A percentile compares a stretch with the other conserved stretches of the same genome.
Evolutionary conservation across 345 rosid genomes (phyloP).

Genomic region (Anastatica hierochuntica): DNA sequence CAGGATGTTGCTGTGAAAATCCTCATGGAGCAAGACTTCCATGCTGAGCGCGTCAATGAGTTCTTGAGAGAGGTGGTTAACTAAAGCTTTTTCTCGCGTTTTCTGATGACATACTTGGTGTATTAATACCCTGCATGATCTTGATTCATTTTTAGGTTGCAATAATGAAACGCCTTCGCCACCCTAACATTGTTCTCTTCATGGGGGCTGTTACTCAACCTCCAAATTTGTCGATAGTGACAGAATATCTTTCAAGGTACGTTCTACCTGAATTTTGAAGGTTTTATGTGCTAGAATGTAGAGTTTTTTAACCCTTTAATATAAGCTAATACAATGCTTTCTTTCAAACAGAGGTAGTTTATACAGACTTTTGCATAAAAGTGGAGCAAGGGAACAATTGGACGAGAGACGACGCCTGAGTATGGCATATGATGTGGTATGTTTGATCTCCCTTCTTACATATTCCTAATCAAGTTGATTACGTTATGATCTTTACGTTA

Average conservation of each 20-base stretch:
- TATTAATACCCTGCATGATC: slow-evolving; percentile 11
- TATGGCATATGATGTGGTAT: slow-evolving; percentile 99
- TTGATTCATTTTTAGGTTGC: slow-evolving; percentile 56
- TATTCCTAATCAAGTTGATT: not conserved
- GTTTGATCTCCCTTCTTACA: slow-evolving; percentile 7
- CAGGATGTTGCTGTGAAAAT: slow-evolving; percentile 99
- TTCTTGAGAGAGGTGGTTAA: slow-evolving; percentile 81
- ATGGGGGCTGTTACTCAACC: slow-evolving; percentile 99
- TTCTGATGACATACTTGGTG: not conserved
- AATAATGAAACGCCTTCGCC: slow-evolving; percentile 94
- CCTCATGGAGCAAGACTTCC: slow-evolving; percentile 98
- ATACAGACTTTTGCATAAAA: slow-evolving; percentile 82
- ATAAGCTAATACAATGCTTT: slow-evolving; percentile 21
- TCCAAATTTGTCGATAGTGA: slow-evolving; percentile 93
- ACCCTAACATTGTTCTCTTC: slow-evolving; percentile 98
- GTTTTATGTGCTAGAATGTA: not conserved
- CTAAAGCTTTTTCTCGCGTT: not conserved
- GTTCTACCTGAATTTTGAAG: not conserved
- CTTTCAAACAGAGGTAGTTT: slow-evolving; percentile 79
- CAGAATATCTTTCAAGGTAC: slow-evolving; percentile 96
- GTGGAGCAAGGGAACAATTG: slow-evolving; percentile 69
- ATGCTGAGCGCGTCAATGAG: slow-evolving; percentile 76
- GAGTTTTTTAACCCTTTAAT: no score
- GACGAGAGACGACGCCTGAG: slow-evolving; percentile 89
- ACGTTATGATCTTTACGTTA: not conserved